Conservation (phyloP, 2,329 filamentous ascomycete genomes). For the Elsinoe fawcettii region DNA sequence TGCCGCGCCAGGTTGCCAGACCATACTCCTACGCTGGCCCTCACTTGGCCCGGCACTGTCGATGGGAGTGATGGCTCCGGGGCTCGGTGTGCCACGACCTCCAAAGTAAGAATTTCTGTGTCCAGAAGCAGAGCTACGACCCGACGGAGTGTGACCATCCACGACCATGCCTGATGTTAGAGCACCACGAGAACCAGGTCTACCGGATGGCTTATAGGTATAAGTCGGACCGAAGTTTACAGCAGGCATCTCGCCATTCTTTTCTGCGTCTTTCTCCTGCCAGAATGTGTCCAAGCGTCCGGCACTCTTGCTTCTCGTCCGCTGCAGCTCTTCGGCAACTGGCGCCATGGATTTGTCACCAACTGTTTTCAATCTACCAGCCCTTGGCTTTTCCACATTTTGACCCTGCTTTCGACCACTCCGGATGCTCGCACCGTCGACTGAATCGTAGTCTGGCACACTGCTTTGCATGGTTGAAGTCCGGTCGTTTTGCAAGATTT, state of each 20-base stretch:
- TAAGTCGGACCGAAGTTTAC: constrained; percentile 84
- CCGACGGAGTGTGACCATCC: constrained; percentile 21
- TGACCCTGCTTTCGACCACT: constrained; percentile 37
- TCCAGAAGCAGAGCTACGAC: constrained; percentile 17
- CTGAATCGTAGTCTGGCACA: constrained; percentile 54
- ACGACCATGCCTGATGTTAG: constrained; percentile 32
- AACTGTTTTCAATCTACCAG: constrained; percentile 72
- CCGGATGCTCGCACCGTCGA: constrained; percentile 68
- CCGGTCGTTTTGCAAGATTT: constrained; percentile 25
- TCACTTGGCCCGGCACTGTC: constrained; percentile 28
- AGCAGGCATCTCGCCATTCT: constrained; percentile 49
- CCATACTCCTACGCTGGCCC: constrained; percentile 55
- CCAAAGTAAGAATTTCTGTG: constrained; percentile 31
- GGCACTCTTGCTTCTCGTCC: constrained; percentile 26
- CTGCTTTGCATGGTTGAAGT: constrained; percentile 37
- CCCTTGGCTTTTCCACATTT: constrained; percentile 59
- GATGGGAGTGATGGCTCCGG: constrained; percentile 22
- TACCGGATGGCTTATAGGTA: constrained; percentile 53
- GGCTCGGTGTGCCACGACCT: constrained; percentile 21
- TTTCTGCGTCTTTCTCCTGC: constrained; percentile 33
- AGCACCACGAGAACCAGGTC: constrained; percentile 50
- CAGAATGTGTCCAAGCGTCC: constrained; percentile 26
- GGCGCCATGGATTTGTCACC: constrained; percentile 46
- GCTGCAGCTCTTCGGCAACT: constrained; percentile 41
- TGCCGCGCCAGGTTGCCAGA: constrained; percentile 69